Evolutionary conservation across 2,329 filamentous ascomycete species (phyloP).

Genomic region (Orbilia oligospora): DNA sequence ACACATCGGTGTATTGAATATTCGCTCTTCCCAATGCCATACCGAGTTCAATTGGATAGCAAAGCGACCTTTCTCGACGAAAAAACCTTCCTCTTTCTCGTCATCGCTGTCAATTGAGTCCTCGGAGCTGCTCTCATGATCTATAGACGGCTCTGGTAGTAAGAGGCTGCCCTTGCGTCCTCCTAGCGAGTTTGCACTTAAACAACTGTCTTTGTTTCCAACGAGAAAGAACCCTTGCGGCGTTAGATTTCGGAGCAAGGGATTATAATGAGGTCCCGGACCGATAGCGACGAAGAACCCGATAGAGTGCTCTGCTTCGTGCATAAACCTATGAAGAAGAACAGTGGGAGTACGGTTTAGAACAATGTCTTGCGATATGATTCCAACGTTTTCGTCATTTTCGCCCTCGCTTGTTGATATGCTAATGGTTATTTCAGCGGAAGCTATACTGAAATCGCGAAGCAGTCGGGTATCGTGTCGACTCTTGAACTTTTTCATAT

Average conservation of each 20-base stretch:
- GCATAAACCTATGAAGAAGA: slow-evolving; percentile 52
- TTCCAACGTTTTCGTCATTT: slow-evolving; percentile 8
- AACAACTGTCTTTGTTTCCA: slow-evolving; percentile 25
- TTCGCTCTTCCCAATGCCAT: slow-evolving; percentile 50
- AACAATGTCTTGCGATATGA: slow-evolving; percentile 33
- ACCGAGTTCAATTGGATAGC: slow-evolving; percentile 37
- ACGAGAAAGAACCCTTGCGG: slow-evolving; percentile 53
- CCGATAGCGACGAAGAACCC: slow-evolving; percentile 47
- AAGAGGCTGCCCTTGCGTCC: slow-evolving; percentile 32
- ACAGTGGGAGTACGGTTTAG: slow-evolving; percentile 30
- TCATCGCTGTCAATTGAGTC: slow-evolving; percentile 52
- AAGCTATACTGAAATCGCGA: slow-evolving; percentile 22
- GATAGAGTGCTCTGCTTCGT: slow-evolving; percentile 46
- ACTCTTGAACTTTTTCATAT: slow-evolving; percentile 35
- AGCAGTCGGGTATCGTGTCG: slow-evolving; percentile 5
- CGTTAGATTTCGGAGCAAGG: neutral
- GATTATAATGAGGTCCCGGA: neutral
- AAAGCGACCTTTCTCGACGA: slow-evolving; percentile 34
- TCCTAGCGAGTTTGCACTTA: slow-evolving; percentile 37
- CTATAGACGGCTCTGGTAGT: neutral
- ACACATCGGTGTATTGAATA: slow-evolving; percentile 52
- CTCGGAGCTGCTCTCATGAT: slow-evolving; percentile 44
- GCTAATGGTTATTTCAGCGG: slow-evolving; percentile 30
- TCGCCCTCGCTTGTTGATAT: slow-evolving; percentile 34
- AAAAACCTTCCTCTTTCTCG: slow-evolving; percentile 19